Conservation (phyloP, 140 eudicot genomes). For the Bidens hawaiensis region DNA sequence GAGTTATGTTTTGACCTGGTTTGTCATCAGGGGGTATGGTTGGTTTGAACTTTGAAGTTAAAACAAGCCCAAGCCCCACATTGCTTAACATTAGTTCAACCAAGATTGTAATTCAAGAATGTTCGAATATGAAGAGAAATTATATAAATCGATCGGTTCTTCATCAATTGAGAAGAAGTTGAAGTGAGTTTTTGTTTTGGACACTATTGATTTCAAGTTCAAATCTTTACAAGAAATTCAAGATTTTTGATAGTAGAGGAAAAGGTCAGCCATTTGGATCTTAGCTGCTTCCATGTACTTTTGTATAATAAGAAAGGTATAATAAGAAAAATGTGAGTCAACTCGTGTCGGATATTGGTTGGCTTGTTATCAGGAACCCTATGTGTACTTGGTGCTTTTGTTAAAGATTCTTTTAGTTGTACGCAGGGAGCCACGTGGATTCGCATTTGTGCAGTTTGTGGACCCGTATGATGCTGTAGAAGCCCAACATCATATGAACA, state of each 20-base stretch:
- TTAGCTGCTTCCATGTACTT: constrained; percentile 33
- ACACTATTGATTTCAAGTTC: constrained; percentile 46
- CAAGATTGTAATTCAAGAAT: constrained; percentile 56
- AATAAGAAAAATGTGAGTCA: constrained; percentile 7
- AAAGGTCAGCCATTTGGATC: constrained; percentile 55
- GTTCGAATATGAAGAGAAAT: constrained; percentile 41
- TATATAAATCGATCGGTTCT: constrained; percentile 40
- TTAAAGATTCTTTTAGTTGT: background rate
- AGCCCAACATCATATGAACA: constrained; percentile 71
- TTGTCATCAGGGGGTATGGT: constrained; percentile 71
- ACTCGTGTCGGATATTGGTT: constrained; percentile 13
- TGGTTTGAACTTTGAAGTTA: constrained; percentile 73
- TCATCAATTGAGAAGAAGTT: constrained; percentile 38
- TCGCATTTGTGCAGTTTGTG: constrained; percentile 80
- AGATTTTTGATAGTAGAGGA: constrained; percentile 51
- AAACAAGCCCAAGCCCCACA: constrained; percentile 80
- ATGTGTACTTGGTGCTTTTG: background rate
- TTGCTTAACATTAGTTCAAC: constrained; percentile 39
- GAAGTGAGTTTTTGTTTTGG: constrained; percentile 37
- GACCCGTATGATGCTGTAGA: constrained; percentile 70
- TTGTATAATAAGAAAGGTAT: constrained; percentile 37
- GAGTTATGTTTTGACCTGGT: constrained; percentile 37
- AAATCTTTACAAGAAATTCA: constrained; percentile 44
- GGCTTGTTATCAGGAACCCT: constrained; percentile 1
- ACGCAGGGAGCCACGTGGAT: constrained; percentile 78